Percentiles rank a stretch among this genome's conserved stretches.
Evolutionary conservation across 2,329 filamentous ascomycete species (phyloP).

Genomic region (Domatiomyces globalis): DNA sequence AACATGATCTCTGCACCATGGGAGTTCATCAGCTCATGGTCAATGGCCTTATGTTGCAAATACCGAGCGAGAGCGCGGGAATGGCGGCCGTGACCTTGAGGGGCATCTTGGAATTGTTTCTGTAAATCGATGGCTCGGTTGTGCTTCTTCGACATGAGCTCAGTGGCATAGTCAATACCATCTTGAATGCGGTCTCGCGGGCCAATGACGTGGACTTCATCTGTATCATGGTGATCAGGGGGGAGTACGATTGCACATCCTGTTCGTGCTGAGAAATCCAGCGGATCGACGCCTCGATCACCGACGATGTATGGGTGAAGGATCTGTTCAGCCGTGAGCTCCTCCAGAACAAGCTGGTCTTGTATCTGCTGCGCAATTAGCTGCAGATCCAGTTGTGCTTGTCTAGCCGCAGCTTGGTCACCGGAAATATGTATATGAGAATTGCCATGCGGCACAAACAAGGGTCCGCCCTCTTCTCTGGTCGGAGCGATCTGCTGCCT

Average conservation of each 20-base stretch:
- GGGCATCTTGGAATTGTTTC: slow-evolving; percentile 60
- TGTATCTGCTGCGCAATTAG: slow-evolving; percentile 61
- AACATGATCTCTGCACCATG: slow-evolving; percentile 82
- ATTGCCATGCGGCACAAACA: slow-evolving; percentile 57
- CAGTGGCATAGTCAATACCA: slow-evolving; percentile 72
- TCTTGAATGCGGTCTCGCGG: slow-evolving; percentile 57
- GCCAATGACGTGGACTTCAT: slow-evolving; percentile 73
- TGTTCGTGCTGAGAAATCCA: slow-evolving; percentile 81
- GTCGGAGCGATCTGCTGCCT: slow-evolving; percentile 54
- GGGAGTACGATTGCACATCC: slow-evolving; percentile 79
- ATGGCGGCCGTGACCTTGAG: slow-evolving; percentile 59
- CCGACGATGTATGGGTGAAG: slow-evolving; percentile 93
- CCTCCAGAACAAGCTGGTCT: slow-evolving; percentile 59
- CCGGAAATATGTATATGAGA: slow-evolving; percentile 75
- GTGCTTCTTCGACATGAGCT: slow-evolving; percentile 76
- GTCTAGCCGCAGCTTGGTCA: slow-evolving; percentile 68
- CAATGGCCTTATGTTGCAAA: slow-evolving; percentile 64
- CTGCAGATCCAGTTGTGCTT: slow-evolving; percentile 68
- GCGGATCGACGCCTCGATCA: slow-evolving; percentile 59
- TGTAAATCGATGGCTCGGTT: slow-evolving; percentile 71
- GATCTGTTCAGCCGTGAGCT: slow-evolving; percentile 68
- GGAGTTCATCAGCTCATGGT: slow-evolving; percentile 64
- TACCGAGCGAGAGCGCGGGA: slow-evolving; percentile 81
- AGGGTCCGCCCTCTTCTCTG: slow-evolving; percentile 48
- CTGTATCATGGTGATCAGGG: slow-evolving; percentile 60